Evolutionary conservation across 2,329 filamentous ascomycete genomes (phyloP), one percentile per base, ranked within the genome.

Genomic region (Berkeleyomyces rouxiae): DNA sequence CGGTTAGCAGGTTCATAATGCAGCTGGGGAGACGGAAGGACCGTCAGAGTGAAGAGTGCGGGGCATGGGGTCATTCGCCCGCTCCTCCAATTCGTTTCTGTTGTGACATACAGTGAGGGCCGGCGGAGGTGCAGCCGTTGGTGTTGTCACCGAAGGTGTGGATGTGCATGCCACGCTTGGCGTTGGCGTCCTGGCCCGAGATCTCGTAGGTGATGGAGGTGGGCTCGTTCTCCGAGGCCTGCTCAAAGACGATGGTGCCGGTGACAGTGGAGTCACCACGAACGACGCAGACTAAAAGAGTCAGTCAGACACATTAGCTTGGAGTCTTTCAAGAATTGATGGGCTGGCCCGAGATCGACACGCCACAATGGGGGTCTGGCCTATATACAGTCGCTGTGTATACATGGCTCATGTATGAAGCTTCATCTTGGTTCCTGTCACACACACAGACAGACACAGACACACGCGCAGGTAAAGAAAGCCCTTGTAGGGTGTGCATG

Each of bases 81-180:
- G 40, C 6, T 42, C n/a, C n/a, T 13, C 42, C 9, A 9, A 42
- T 11, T 7, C n/a, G 42, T 43, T 39, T 36, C n/a, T 11, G 58
- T 31, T n/a, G 13, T 10, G 43, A 78, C 88, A 74, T 80, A 95
- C 90, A 99, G 82, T 99, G 93, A 77, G 93, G 92, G 62, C 93
- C 93, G 69, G 93, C 93, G 69, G 88, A 95, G 68, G 92, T 97
- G 88, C 93, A 99, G 76, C 93, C 93, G 79, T 99, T 99, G 82
- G 93, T 97, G 84, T 97, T 97, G 83, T 97, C 93, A 75, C 93
- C 93, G 73, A 96, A 99, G 76, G 93, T 89, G 82, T 99, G 93
- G 73, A 99, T 86, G 82, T 99, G 93, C 83, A 97, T 90, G 77
- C 90, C 93, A 78, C 93, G 92, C 85, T 95, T 84, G 73, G 93